Conservation (phyloP, 1,284 basidiomycete species). For the Volvariella volvacea region DNA sequence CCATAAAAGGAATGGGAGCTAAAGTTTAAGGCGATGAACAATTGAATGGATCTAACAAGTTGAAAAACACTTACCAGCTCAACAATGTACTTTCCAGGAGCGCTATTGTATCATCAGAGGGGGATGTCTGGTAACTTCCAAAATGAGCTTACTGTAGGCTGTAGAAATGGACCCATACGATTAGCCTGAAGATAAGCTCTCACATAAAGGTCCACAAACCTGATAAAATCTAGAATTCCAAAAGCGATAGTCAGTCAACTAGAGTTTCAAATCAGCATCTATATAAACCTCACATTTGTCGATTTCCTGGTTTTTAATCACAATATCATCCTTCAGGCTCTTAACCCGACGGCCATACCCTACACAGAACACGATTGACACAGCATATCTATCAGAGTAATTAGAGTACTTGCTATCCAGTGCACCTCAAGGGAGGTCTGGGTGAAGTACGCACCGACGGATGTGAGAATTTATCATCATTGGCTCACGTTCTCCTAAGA, state of each 20-base stretch:
- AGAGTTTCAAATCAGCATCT: not conserved
- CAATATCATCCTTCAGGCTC: conserved; percentile 20
- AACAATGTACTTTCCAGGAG: conserved; percentile 13
- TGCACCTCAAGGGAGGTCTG: not conserved
- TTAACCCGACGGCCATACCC: conserved; percentile 25
- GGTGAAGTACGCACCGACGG: conserved; percentile 11
- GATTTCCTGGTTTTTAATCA: conserved; percentile 16
- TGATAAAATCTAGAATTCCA: not conserved
- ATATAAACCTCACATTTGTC: conserved; percentile 16
- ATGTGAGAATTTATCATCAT: conserved; percentile 12
- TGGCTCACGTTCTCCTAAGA: conserved; percentile 12
- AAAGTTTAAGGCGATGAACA: not conserved
- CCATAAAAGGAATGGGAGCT: conserved; percentile 21
- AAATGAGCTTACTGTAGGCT: no score
- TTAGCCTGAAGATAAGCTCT: no score
- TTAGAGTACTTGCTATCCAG: not conserved
- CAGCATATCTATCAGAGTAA: conserved; percentile 23
- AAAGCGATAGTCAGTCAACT: not conserved
- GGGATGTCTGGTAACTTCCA: no score
- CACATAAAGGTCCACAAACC: conserved; percentile 2
- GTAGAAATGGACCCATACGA: no score
- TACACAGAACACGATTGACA: conserved; percentile 25
- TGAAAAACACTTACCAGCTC: conserved; percentile 12
- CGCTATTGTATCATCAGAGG: conserved; percentile 2
- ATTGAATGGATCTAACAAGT: not conserved